Evolutionary conservation across 495 filamentous ascomycete genomes (phyloP).

Genomic region (Aspergillus funiculosus): DNA sequence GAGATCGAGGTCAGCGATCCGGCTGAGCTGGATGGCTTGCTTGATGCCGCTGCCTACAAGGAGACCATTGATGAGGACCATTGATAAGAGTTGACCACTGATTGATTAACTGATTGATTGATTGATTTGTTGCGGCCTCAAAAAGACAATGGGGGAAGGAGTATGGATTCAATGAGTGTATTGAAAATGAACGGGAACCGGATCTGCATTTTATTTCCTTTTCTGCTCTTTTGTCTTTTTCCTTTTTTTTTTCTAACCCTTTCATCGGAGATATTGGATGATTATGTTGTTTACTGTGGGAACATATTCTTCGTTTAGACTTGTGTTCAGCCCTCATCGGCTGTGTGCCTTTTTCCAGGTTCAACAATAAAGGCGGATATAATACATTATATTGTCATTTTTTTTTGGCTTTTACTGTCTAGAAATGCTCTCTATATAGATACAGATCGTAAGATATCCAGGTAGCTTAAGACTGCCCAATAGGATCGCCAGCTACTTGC

Average conservation of each 20-base stretch:
- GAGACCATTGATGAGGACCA: conserved; percentile 55
- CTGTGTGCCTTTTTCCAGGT: conserved; percentile 5
- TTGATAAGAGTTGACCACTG: background rate
- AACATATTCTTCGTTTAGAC: conserved; percentile 8
- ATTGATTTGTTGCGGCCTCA: conserved; percentile 1
- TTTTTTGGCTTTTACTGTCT: no score
- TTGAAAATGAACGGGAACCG: background rate
- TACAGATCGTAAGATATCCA: no score
- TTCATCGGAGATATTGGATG: conserved; percentile 18
- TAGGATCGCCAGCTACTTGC: no score
- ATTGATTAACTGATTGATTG: background rate
- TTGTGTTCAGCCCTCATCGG: conserved; percentile 9
- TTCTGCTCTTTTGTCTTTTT: conserved; percentile 5
- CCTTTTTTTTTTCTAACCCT: conserved; percentile 12
- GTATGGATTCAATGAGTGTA: background rate
- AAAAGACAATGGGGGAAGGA: background rate
- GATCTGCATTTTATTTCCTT: background rate
- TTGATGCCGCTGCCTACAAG: conserved; percentile 69
- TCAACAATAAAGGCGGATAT: conserved; percentile 12
- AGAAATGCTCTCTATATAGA: no score
- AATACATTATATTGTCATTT: background rate
- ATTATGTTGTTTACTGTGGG: conserved; percentile 1
- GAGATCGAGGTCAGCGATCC: conserved; percentile 69
- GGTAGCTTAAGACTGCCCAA: no score
- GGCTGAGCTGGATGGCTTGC: conserved; percentile 65